Conservation (phyloP, 2,329 filamentous ascomycete species). For the Lasiodiplodia sp. region DNA sequence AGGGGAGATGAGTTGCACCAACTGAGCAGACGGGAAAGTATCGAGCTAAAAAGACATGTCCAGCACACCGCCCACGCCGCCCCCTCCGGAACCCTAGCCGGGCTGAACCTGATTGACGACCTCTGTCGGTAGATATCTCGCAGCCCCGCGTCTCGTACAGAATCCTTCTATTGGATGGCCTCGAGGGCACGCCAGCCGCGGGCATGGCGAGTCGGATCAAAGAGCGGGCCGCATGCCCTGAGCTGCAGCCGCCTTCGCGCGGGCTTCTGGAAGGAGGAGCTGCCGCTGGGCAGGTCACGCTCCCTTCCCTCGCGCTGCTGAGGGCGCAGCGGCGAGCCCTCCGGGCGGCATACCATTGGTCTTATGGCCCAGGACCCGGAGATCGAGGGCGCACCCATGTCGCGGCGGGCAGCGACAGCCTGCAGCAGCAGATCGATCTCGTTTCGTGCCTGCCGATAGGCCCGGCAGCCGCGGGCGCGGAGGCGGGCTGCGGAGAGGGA, state of each 20-base stretch:
- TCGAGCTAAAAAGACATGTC: constrained; percentile 23
- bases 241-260: constrained; percentile 13
- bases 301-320: constrained; percentile 10
- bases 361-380: constrained; percentile 26
- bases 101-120: constrained; percentile 14
- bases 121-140: constrained; percentile 26
- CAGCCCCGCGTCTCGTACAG: constrained; percentile 22
- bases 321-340: constrained; percentile 18
- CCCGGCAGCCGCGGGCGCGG: constrained; percentile 11
- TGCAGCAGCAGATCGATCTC: constrained; percentile 30
- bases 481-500: neutral
- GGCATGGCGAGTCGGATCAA: constrained; percentile 29
- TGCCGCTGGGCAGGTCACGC: constrained; percentile 22
- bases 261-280: constrained; percentile 24
- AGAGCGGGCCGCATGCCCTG: constrained; percentile 27
- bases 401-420: constrained; percentile 23
- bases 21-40: constrained; percentile 3
- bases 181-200: constrained; percentile 19
- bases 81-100: constrained; percentile 1
- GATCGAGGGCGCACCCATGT: constrained; percentile 26
- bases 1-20: constrained; percentile 21
- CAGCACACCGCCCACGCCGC: constrained; percentile 10
- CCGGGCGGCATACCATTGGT: constrained; percentile 21
- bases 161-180: constrained; percentile 27
- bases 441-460: constrained; percentile 24